Evolutionary conservation across 208 protist genomes (phyloP).

Genomic region (Trypanosomatidae sp.): DNA sequence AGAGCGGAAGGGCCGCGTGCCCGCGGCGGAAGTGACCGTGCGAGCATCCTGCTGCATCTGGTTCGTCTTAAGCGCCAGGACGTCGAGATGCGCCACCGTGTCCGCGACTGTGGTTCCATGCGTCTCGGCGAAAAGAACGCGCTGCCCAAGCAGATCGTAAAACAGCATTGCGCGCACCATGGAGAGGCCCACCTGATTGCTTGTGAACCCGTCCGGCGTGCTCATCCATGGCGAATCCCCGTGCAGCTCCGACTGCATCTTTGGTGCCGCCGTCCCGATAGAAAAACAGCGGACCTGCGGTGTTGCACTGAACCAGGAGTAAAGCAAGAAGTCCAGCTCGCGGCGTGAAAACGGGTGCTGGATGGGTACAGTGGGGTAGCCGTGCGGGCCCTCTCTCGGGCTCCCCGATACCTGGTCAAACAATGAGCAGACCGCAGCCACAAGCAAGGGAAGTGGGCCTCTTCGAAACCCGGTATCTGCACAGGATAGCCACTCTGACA

Average conservation of each 20-base stretch:
- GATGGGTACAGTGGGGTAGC: slow-evolving; percentile 12
- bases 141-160: slow-evolving; percentile 69
- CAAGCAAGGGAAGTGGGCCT: slow-evolving; percentile 21
- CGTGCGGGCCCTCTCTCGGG: background rate
- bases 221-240: slow-evolving; percentile 13
- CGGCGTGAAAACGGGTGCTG: background rate
- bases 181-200: slow-evolving; percentile 14
- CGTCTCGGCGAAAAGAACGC: slow-evolving; percentile 79
- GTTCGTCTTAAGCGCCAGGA: slow-evolving; percentile 46
- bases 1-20: slow-evolving; percentile 13
- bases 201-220: slow-evolving; percentile 6
- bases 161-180: slow-evolving; percentile 79
- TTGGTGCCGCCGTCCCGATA: slow-evolving; percentile 33
- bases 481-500: slow-evolving; percentile 2
- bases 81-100: slow-evolving; percentile 38
- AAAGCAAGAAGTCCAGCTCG: slow-evolving; percentile 62
- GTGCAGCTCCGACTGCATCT: no score
- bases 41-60: background rate
- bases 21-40: background rate
- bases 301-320: slow-evolving; percentile 60
- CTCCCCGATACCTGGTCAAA: slow-evolving; percentile 12
- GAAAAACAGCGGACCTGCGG: slow-evolving; percentile 62
- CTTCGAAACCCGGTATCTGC: slow-evolving; percentile 10
- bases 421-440: slow-evolving; percentile 23
- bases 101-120: slow-evolving; percentile 31